These are phyloP conservation scores for Infundibulicybe gibba DNA, from an alignment of 768 basidiomycete genomes.

Conservation along the genomic window DNA sequence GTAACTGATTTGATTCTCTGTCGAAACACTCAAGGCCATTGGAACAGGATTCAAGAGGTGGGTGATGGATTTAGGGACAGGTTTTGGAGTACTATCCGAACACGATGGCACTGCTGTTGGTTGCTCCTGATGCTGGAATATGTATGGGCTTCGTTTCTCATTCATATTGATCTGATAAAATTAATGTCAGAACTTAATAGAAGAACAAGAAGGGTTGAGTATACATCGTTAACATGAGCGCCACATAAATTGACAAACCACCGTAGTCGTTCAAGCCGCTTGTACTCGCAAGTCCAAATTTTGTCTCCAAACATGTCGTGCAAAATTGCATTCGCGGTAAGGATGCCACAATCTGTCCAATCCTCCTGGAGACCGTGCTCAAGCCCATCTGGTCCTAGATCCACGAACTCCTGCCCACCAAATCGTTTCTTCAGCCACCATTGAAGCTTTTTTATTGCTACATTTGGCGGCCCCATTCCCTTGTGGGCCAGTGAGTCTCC, in stretches of 20 bases:
- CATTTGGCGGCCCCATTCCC: constrained; percentile 2
- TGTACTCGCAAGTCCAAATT: not conserved
- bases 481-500: constrained; percentile 5
- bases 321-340: constrained; percentile 4
- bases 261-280: constrained; percentile 1
- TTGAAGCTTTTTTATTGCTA: constrained; percentile 3
- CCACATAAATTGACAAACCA: constrained; percentile 2
- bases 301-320: constrained; percentile 4
- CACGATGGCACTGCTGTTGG: too few relatives aligned
- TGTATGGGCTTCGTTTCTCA: too few relatives aligned
- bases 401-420: not conserved
- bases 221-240: too few relatives aligned
- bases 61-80: too few relatives aligned
- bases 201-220: too few relatives aligned
- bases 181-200: too few relatives aligned
- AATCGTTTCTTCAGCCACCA: constrained; percentile 5
- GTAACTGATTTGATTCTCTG: too few relatives aligned
- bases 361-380: constrained; percentile 6
- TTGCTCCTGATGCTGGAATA: too few relatives aligned
- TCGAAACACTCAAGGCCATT: too few relatives aligned
- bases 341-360: constrained; percentile 3
- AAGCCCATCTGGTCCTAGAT: constrained; percentile 1
- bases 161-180: too few relatives aligned
- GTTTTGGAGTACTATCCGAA: too few relatives aligned
- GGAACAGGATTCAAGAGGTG: too few relatives aligned